These are phyloP conservation scores for Entomophthora muscae DNA, from an alignment of 371 early-diverging fungal species.

Conservation along the genomic window DNA sequence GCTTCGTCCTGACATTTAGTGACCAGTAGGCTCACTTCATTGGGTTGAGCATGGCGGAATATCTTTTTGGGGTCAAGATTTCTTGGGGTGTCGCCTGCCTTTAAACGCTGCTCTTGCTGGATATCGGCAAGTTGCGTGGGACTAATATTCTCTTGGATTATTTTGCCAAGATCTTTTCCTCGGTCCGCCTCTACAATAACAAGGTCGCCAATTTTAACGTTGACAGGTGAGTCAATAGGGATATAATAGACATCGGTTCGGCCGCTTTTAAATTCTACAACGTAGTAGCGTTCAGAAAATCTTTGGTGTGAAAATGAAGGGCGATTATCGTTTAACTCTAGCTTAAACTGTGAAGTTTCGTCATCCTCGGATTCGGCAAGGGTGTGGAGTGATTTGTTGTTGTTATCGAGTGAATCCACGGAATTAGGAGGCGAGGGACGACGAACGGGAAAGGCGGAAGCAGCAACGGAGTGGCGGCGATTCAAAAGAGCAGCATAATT, in stretches of 20 bases:
- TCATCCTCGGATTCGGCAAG: background rate
- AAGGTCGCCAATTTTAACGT: constrained; percentile 39
- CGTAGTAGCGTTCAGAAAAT: constrained; percentile 16
- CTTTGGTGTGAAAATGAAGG: background rate
- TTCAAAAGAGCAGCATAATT: background rate
- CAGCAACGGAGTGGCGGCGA: constrained; percentile 7
- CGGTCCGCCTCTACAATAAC: constrained; percentile 92
- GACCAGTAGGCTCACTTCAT: constrained; percentile 45
- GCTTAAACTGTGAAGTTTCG: background rate
- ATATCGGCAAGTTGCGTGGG: constrained; percentile 18
- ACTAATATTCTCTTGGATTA: constrained; percentile 37
- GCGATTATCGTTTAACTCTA: background rate
- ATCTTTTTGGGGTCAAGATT: constrained; percentile 73
- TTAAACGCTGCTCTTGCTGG: constrained; percentile 5
- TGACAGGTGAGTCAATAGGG: constrained; percentile 21
- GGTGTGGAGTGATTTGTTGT: background rate
- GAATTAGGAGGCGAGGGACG: background rate
- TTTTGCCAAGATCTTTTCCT: constrained; percentile 79
- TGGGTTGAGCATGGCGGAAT: constrained; percentile 55
- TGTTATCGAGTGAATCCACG: background rate
- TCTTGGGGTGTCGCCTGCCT: constrained; percentile 13
- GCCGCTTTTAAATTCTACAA: constrained; percentile 71
- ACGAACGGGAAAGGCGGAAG: constrained; percentile 8
- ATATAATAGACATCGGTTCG: constrained; percentile 53
- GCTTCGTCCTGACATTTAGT: constrained; percentile 67